Evolutionary conservation across 2,329 filamentous ascomycete genomes (phyloP).

Genomic region (Pseudovirgaria hyperparasitica): DNA sequence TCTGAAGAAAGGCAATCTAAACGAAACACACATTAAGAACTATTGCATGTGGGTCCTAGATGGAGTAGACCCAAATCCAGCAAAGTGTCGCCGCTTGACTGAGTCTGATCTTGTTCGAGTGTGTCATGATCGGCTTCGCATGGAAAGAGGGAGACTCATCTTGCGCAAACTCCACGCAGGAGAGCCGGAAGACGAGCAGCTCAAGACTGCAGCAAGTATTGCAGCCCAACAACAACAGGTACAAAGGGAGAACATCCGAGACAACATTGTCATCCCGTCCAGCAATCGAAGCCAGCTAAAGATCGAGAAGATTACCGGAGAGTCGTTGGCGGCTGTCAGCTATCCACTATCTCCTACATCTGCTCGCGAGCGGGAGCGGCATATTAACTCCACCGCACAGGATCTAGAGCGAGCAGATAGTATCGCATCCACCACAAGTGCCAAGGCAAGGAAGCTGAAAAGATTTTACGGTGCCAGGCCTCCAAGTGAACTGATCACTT

Average conservation of each 20-base stretch:
- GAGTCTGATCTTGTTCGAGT: slow-evolving; percentile 86
- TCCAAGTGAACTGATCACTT: slow-evolving; percentile 93
- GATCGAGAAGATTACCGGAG: slow-evolving; percentile 78
- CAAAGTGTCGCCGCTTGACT: slow-evolving; percentile 66
- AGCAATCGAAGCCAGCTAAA: slow-evolving; percentile 76
- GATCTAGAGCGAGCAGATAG: slow-evolving; percentile 32
- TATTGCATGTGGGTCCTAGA: slow-evolving; percentile 95
- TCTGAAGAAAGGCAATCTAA: slow-evolving; percentile 72
- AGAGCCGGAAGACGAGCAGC: slow-evolving; percentile 75
- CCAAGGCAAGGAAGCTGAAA: slow-evolving; percentile 44
- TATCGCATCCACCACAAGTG: slow-evolving; percentile 19
- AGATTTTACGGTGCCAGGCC: slow-evolving; percentile 87
- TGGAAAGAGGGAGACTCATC: slow-evolving; percentile 83
- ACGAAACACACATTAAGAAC: slow-evolving; percentile 83
- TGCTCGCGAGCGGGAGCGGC: slow-evolving; percentile 50
- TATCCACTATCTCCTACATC: slow-evolving; percentile 78
- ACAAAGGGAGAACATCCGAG: slow-evolving; percentile 48
- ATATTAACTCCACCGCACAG: slow-evolving; percentile 40
- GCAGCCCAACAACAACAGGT: slow-evolving; percentile 70
- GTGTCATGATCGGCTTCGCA: slow-evolving; percentile 71
- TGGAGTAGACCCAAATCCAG: slow-evolving; percentile 70
- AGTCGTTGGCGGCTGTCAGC: slow-evolving; percentile 73
- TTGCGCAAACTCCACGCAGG: slow-evolving; percentile 84
- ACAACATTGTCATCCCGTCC: slow-evolving; percentile 41
- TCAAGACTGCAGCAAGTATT: slow-evolving; percentile 78